Evolutionary conservation across 306 rosid genomes (phyloP).

Genomic region (Luffa aegyptiaca): DNA sequence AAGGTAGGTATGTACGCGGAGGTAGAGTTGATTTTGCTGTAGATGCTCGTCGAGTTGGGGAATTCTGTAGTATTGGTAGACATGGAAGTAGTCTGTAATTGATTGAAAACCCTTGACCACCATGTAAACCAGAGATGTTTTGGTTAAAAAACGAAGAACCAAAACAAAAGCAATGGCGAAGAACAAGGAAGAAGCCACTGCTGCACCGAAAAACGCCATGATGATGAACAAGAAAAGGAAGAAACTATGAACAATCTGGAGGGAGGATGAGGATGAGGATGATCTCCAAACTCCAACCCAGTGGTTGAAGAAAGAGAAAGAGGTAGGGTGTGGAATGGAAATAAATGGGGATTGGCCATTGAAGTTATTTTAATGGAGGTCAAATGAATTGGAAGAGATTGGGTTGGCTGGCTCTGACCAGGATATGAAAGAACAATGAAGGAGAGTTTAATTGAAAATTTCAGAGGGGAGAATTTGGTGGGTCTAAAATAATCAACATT

Average conservation of each 20-base stretch:
- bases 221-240: neutral
- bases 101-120: constrained; percentile 43
- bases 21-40: constrained; percentile 68
- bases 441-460: neutral
- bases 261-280: neutral
- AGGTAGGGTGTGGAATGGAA: neutral
- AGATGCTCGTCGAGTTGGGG: constrained; percentile 44
- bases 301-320: neutral
- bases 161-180: constrained; percentile 12
- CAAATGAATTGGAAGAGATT: neutral
- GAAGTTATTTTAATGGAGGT: neutral
- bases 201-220: constrained; percentile 5
- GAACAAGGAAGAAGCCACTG: constrained; percentile 17
- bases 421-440: neutral
- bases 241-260: neutral
- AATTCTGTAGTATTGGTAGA: constrained; percentile 58
- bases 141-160: constrained; percentile 38
- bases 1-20: constrained; percentile 48
- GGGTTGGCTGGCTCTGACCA: neutral
- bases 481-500: neutral
- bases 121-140: constrained; percentile 51
- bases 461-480: neutral
- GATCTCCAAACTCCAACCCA: neutral
- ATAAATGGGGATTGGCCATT: neutral
- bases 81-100: constrained; percentile 39